Base-by-base conservation (phyloP, 768 basidiomycete species). In the Leccinum barrowsii region DNA sequence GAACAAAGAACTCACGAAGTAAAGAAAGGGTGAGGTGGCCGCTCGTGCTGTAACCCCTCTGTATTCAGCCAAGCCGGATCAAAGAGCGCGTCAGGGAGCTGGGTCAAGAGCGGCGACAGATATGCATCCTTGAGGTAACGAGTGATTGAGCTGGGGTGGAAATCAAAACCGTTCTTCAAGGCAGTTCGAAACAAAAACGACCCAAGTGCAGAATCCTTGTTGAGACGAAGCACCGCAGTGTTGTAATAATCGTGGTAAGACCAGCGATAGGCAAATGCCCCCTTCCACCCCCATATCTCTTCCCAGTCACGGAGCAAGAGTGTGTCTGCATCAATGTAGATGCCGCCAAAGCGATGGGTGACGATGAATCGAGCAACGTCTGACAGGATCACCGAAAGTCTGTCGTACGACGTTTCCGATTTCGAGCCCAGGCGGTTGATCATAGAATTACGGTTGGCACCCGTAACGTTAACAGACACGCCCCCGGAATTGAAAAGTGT, bases 301-400 rank as follows among this genome's bases (percentile, higher is more conserved):
- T 97, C 94, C 95, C 95, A 96, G 69, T 97, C 94, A 22, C 94
- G 85, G 15, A 97, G 78, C 63, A 98, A 81, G 65, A 98, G 82
- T 3, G 92, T 95, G 69, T 97, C 95, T 3, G 95, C 93, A 65
- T 97, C 95, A 54, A 98, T 83, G 68, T 96, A 97, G 59, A 94
- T 88, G 2, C 95, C 95, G 22, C 95, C 95, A 68, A 90, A 97
- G 7, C 92, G 88, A 71, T 97, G 92, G 55, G 90, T 92, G 11
- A 98, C 80, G 52, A 97, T 85, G 75, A 97, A 98, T n/a, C 95
- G 89, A 21, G 92, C 95, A 88, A 96, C 92, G 73, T 97, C 94
- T 8, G 92, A 94, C 35, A 97, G 79, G 61, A 96, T 94, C 69
- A 95, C 92, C 12, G 91, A 92, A 32, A 96, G 78, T 28, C 92